Evolutionary conservation across 768 basidiomycete species (phyloP).

Genomic region (Hemileccinum rubropunctum): DNA sequence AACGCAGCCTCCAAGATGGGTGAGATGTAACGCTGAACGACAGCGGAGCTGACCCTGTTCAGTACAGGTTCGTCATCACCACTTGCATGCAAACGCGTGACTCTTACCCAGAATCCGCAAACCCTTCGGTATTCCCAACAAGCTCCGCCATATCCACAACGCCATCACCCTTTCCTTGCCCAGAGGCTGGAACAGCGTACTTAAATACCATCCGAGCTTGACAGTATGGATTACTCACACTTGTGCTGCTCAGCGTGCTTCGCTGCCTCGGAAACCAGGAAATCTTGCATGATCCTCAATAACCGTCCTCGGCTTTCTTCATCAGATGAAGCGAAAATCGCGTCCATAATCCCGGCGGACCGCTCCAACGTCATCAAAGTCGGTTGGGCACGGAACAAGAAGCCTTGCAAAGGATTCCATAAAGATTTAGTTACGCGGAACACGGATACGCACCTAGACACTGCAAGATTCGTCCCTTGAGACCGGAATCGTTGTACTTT

Average conservation of each 20-base stretch:
- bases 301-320: slow-evolving; percentile 71
- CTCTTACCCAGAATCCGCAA: slow-evolving; percentile 93
- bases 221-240: slow-evolving; percentile 34
- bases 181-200: slow-evolving; percentile 7
- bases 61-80: neutral
- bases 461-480: slow-evolving; percentile 75
- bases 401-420: slow-evolving; percentile 50
- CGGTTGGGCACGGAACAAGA: slow-evolving; percentile 89
- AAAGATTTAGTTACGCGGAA: neutral
- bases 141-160: slow-evolving; percentile 89
- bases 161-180: slow-evolving; percentile 25
- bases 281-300: slow-evolving; percentile 88
- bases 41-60: slow-evolving; percentile 84
- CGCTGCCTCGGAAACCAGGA: slow-evolving; percentile 76
- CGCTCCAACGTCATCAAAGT: slow-evolving; percentile 81
- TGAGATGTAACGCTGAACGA: slow-evolving; percentile 88
- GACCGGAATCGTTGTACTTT: slow-evolving; percentile 53
- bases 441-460: slow-evolving; percentile 65
- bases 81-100: neutral
- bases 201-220: neutral
- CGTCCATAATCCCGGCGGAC: slow-evolving; percentile 86
- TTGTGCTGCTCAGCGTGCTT: slow-evolving; percentile 76
- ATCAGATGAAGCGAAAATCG: slow-evolving; percentile 73
- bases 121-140: slow-evolving; percentile 92
- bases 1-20: slow-evolving; percentile 81